A percentile compares a stretch with the other conserved stretches of the same genome.
phyloP scores from a whole-genome alignment of 192 early-diverging fungal genomes.

The Linnemannia hyalina region DNA sequence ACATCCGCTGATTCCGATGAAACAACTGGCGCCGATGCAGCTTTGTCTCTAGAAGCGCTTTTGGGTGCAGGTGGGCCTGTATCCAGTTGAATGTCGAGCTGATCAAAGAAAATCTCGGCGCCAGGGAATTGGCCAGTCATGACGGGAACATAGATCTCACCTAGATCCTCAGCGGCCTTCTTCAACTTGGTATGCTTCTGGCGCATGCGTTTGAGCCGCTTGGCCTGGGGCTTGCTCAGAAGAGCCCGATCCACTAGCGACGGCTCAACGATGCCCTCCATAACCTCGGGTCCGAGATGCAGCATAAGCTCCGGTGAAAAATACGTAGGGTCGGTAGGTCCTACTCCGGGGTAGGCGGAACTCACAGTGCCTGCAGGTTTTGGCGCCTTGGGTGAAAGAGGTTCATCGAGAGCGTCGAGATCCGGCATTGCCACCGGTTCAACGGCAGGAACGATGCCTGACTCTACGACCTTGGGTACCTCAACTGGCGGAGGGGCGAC shows the following conservation, averaged over 20 bases:
- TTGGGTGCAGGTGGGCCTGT: not conserved
- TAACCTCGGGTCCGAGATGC: not conserved
- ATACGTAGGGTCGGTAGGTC: not conserved
- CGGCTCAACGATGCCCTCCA: not conserved
- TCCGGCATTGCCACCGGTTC: not conserved
- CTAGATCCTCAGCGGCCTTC: not conserved
- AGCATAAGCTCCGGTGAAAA: conserved; percentile 2
- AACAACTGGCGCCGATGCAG: not conserved
- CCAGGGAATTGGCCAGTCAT: not conserved
- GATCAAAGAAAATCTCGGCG: not conserved
- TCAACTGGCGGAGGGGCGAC: not conserved
- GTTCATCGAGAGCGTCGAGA: not conserved
- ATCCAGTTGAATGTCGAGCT: not conserved
- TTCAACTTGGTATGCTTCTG: not conserved
- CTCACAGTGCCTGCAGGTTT: not conserved
- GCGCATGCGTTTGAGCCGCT: not conserved
- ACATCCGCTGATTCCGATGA: not conserved
- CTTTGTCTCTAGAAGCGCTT: not conserved
- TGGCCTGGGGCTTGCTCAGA: not conserved
- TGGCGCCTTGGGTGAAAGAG: not conserved
- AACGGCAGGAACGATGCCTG: not conserved
- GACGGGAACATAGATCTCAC: not conserved
- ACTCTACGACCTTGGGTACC: not conserved
- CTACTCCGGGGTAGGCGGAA: not conserved
- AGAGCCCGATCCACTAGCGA: not conserved